Evolutionary conservation across 495 filamentous ascomycete species (phyloP).

Genomic region (Talaromyces nanjingensis): DNA sequence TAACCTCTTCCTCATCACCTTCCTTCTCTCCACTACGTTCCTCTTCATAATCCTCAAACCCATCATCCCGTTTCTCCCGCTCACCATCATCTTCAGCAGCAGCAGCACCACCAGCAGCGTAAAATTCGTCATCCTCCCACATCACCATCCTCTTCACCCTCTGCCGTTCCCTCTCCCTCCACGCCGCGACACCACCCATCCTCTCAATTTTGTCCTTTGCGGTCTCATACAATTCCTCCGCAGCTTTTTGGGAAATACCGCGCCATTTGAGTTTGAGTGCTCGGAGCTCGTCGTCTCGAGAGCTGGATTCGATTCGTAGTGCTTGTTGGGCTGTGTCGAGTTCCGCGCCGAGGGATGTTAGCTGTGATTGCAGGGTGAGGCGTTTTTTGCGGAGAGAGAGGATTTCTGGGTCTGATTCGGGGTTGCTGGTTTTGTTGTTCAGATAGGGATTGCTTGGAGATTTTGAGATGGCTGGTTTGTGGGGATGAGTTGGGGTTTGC

Average conservation of each 20-base stretch:
- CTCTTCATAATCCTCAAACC: conserved; percentile 20
- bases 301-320: conserved; percentile 36
- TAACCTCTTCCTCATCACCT: conserved; percentile 31
- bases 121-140: conserved; percentile 4
- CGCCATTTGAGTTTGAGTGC: conserved; percentile 43
- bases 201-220: conserved; percentile 34
- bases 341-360: conserved; percentile 27
- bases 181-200: conserved; percentile 53
- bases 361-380: conserved; percentile 24
- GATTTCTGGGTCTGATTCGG: conserved; percentile 10
- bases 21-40: conserved; percentile 18
- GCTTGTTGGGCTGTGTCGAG: conserved; percentile 47
- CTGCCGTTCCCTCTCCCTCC: conserved; percentile 29
- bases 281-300: conserved; percentile 40
- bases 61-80: conserved; percentile 1
- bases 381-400: conserved; percentile 27
- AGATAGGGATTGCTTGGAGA: neutral
- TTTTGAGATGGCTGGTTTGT: neutral
- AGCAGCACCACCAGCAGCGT: neutral
- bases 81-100: neutral
- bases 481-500: neutral
- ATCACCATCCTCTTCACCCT: conserved; percentile 8
- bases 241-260: conserved; percentile 37
- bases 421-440: neutral
- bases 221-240: conserved; percentile 42